Conservation (phyloP, 495 filamentous ascomycete genomes). For the Talaromyces adpressus region DNA sequence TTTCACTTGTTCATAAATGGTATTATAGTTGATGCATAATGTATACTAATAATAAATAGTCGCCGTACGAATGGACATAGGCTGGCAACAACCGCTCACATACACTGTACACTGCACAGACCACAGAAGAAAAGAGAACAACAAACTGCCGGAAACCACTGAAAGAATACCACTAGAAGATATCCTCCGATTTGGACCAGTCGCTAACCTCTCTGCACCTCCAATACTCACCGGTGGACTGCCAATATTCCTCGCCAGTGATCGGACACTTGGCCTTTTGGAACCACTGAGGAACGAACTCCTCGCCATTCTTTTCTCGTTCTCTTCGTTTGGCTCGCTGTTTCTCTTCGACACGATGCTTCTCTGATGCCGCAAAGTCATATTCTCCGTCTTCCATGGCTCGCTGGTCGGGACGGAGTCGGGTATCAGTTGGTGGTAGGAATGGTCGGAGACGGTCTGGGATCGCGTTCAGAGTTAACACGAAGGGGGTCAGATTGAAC, state of each 20-base stretch:
- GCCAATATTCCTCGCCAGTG: conserved; percentile 89
- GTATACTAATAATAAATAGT: neutral
- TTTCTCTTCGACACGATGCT: conserved; percentile 91
- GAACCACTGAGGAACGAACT: conserved; percentile 86
- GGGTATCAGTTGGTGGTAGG: conserved; percentile 86
- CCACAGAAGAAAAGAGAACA: neutral
- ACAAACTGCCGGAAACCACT: neutral
- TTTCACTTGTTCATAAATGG: neutral
- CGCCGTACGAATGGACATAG: neutral
- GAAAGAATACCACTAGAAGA: conserved; percentile 40
- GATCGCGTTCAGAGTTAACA: conserved; percentile 84
- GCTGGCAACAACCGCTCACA: neutral
- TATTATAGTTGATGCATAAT: neutral
- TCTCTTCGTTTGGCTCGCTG: conserved; percentile 71
- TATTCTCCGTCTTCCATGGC: conserved; percentile 98
- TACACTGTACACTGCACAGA: neutral
- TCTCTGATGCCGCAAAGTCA: conserved; percentile 85
- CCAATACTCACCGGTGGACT: conserved; percentile 87
- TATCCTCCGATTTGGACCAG: conserved; percentile 56
- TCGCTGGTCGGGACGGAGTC: conserved; percentile 88
- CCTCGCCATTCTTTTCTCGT: conserved; percentile 68
- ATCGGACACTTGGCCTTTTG: conserved; percentile 58
- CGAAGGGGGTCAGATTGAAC: conserved; percentile 96
- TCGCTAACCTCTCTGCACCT: conserved; percentile 41
- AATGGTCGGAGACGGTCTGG: conserved; percentile 64